A percentile compares a stretch with the other conserved stretches of the same genome.
phyloP scores from a whole-genome alignment of 2,329 filamentous ascomycete genomes.

The Cytospora piceae region DNA sequence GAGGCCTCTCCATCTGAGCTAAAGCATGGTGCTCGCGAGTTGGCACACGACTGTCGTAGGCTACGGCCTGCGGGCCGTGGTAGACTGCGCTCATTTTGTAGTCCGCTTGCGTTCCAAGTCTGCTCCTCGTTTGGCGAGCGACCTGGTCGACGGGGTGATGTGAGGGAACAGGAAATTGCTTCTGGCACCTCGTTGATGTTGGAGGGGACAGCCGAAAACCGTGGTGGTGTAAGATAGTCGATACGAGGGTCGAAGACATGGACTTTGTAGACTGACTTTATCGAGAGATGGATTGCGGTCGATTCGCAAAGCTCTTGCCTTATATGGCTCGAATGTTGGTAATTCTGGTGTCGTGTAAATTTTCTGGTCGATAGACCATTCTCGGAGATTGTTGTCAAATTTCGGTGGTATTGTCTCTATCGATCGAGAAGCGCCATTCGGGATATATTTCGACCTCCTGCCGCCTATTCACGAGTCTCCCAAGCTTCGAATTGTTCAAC shows the following conservation, averaged over 20 bases:
- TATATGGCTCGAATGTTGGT: slow-evolving; percentile 1
- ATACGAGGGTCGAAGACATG: slow-evolving; percentile 29
- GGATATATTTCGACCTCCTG: slow-evolving; percentile 3
- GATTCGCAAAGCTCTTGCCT: slow-evolving; percentile 1
- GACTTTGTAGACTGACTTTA: slow-evolving; percentile 3
- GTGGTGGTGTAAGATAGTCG: slow-evolving; percentile 25
- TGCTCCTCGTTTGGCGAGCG: slow-evolving; percentile 1
- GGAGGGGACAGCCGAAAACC: slow-evolving; percentile 25
- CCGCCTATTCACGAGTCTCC: slow-evolving; percentile 1
- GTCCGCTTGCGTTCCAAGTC: slow-evolving; percentile 10
- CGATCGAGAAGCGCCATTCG: slow-evolving; percentile 18
- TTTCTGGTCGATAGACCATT: slow-evolving; percentile 16
- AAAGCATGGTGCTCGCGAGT: slow-evolving; percentile 22
- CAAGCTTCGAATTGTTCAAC: not conserved
- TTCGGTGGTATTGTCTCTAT: slow-evolving; percentile 19
- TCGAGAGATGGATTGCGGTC: not conserved
- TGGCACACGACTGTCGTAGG: slow-evolving; percentile 23
- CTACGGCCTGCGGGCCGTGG: slow-evolving; percentile 28
- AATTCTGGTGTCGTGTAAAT: slow-evolving; percentile 4
- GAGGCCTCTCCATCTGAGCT: slow-evolving; percentile 23
- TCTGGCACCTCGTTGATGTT: slow-evolving; percentile 21
- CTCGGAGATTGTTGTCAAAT: not conserved
- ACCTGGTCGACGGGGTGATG: slow-evolving; percentile 5
- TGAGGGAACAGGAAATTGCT: slow-evolving; percentile 6
- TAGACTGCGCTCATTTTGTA: slow-evolving; percentile 29